phyloP scores from a whole-genome alignment of 345 rosid species.

The Sonneratia alba region DNA sequence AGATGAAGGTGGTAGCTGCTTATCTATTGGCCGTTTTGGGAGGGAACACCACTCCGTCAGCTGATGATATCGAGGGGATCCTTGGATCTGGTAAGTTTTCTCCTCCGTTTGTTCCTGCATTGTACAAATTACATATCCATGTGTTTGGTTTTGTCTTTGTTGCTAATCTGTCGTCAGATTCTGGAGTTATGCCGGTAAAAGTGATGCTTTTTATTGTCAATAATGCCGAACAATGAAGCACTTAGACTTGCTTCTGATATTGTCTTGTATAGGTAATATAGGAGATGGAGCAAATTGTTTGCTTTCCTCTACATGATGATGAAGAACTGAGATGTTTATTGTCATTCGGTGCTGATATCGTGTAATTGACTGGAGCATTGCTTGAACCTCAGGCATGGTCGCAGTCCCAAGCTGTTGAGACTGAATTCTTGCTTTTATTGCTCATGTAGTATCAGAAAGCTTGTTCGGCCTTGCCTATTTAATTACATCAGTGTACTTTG shows the following conservation, averaged over 20 bases:
- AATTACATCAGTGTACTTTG: not conserved
- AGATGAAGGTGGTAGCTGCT: slow-evolving; percentile 51
- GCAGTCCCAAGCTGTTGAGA: not conserved
- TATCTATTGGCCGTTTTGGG: slow-evolving; percentile 50
- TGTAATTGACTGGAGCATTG: not conserved
- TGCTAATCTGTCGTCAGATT: not conserved
- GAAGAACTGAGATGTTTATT: not conserved
- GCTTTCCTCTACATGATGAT: not conserved
- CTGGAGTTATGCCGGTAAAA: not conserved
- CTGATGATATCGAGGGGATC: slow-evolving; percentile 33
- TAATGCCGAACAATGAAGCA: not conserved
- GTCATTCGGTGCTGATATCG: not conserved
- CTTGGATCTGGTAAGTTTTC: slow-evolving; percentile 31
- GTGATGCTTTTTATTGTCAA: not conserved
- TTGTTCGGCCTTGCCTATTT: not conserved
- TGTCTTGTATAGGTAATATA: not conserved
- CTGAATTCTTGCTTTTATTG: not conserved
- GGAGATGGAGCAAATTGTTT: not conserved
- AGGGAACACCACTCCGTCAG: slow-evolving; percentile 37
- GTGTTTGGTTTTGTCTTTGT: not conserved
- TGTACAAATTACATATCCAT: not conserved
- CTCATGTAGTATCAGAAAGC: not conserved
- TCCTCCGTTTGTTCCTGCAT: not conserved
- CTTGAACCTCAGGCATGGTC: not conserved
- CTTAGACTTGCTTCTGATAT: not conserved